Evolutionary conservation across 1,284 basidiomycete species (phyloP).

Genomic region (Anthracocystis setariae): DNA sequence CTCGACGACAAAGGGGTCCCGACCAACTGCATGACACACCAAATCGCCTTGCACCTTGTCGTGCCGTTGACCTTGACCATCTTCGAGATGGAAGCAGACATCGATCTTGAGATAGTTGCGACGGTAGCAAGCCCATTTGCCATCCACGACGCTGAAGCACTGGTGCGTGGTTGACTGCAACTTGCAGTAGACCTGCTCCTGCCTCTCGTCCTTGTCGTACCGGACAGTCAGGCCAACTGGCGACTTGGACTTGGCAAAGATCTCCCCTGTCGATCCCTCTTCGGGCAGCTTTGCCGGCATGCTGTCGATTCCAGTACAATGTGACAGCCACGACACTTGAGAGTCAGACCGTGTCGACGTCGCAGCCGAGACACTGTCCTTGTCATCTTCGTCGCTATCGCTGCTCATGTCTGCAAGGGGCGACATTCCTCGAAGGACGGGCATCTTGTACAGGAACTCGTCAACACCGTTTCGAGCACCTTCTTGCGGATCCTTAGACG

Average conservation of each 20-base stretch:
- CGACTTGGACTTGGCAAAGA: conserved; percentile 22
- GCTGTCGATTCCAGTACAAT: background rate
- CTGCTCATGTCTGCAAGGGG: conserved; percentile 41
- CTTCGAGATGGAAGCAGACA: conserved; percentile 24
- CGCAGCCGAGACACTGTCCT: background rate
- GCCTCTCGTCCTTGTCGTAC: background rate
- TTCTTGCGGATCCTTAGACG: background rate
- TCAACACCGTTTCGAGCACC: background rate
- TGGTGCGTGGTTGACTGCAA: conserved; percentile 40
- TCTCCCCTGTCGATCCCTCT: conserved; percentile 43
- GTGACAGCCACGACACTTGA: background rate
- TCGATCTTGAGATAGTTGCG: conserved; percentile 49
- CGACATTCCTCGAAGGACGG: conserved; percentile 34
- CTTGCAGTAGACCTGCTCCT: conserved; percentile 29
- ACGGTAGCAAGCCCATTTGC: conserved; percentile 52
- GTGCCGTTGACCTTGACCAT: conserved; percentile 13
- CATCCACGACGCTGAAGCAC: conserved; percentile 49
- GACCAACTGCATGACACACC: conserved; percentile 1
- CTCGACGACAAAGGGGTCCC: conserved; percentile 5
- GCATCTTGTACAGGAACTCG: conserved; percentile 42
- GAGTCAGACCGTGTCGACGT: background rate
- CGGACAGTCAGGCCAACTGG: conserved; percentile 15
- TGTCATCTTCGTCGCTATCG: conserved; percentile 30
- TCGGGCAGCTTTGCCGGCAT: background rate
- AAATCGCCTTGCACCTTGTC: conserved; percentile 16